phyloP scores from a whole-genome alignment of 345 rosid genomes.

The Viola odorata region DNA sequence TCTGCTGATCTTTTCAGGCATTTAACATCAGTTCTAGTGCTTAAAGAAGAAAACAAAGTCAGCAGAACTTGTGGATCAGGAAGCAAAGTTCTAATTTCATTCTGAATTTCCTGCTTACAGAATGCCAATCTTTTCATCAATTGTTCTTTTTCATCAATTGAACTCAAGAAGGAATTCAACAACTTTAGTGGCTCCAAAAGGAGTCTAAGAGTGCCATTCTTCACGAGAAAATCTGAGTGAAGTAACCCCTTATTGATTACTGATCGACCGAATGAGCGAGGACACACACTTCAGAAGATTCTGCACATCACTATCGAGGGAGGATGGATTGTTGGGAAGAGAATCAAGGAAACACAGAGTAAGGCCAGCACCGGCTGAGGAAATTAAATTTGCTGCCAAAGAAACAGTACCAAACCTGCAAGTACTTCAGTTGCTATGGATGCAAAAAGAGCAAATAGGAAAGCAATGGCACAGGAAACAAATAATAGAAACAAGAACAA shows the following conservation, averaged over 20 bases:
- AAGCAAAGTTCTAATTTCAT: constrained; percentile 57
- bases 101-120: constrained; percentile 53
- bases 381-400: constrained; percentile 71
- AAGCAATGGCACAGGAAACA: constrained; percentile 3
- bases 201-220: constrained; percentile 77
- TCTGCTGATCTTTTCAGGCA: constrained; percentile 47
- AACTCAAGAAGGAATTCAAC: constrained; percentile 49
- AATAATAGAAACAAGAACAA: not conserved
- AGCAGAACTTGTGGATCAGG: constrained; percentile 82
- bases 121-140: constrained; percentile 33
- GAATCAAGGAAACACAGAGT: constrained; percentile 56
- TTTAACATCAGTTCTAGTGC: constrained; percentile 23
- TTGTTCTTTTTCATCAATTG: constrained; percentile 28
- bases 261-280: constrained; percentile 66
- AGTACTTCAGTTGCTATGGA: constrained; percentile 38
- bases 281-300: constrained; percentile 58
- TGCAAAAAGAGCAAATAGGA: constrained; percentile 6
- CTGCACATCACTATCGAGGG: constrained; percentile 50
- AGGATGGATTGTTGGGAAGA: constrained; percentile 31
- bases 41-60: constrained; percentile 51
- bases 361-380: constrained; percentile 42
- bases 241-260: constrained; percentile 80
- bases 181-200: constrained; percentile 70
- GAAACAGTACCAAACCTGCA: constrained; percentile 81
- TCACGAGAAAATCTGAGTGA: constrained; percentile 72